Evolutionary conservation across 1,284 basidiomycete species (phyloP), one percentile per base, ranked within the genome.

Genomic region (Cutaneotrichosporon sp.): DNA sequence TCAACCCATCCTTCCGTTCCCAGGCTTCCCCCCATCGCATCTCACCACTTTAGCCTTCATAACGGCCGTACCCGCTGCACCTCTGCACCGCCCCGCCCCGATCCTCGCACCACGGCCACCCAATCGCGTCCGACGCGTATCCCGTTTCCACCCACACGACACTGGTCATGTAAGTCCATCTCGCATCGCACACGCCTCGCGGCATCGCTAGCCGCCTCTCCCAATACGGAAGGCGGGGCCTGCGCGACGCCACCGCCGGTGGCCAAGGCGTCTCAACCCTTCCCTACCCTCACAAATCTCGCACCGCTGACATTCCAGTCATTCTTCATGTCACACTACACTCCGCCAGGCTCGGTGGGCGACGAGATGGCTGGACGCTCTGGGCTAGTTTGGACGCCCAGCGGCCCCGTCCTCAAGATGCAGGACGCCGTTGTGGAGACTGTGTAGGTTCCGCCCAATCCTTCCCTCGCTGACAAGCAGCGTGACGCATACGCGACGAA

Each of bases 341-440:
- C 51, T 18, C 51, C 51, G 9, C 51, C 51, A 8, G 34, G 33
- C 20, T 38, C 51, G n/a, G 34, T 34, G 14, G 22, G 22, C 4
- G 51, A 53, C 13, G 51, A 53, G 5, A n/a, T 38, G 20, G 18
- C 16, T 10, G 51, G 51, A 20, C 33, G 51, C 4, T 25, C 51
- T 22, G 54, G 54, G 4, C 9, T 66, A 8, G 50, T 63, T 13
- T 60, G 58, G 63, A 67, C 63, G 24, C 60, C 53, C 18, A 50
- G 58, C 8, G 68, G 66, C 9, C 71, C 74, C 0, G 64, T 73
- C 33, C 66, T 79, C 34, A 63, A 69, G 42, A 72, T 79, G 67
- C 72, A 78, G 54, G 71, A 74, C 67, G 77, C 73, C 5, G 69
- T 79, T 4, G 75, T 76, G 2, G 76, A 79, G 68, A 77, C 75